Conservation (phyloP, 2,329 filamentous ascomycete species). For the Fusarium sp. region DNA sequence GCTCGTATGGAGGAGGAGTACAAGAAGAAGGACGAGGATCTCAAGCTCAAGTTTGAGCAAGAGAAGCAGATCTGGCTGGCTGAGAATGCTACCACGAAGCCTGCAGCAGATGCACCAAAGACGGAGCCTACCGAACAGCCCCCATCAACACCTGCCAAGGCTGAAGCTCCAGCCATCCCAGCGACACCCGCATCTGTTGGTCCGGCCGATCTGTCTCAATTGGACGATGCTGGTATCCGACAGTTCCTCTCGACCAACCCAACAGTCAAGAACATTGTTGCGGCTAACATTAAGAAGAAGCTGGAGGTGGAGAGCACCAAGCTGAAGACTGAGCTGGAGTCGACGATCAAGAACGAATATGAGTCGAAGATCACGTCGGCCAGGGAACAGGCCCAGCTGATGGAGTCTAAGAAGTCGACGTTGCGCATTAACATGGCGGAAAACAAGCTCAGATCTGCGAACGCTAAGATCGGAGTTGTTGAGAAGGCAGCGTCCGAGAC, state of each 20-base stretch:
- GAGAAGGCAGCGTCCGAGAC: constrained; percentile 87
- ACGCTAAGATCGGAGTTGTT: constrained; percentile 82
- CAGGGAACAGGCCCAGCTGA: constrained; percentile 73
- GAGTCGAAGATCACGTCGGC: constrained; percentile 67
- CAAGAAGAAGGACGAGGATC: constrained; percentile 65
- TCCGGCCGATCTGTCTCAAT: constrained; percentile 57
- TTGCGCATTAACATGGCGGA: constrained; percentile 84
- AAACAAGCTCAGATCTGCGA: constrained; percentile 71
- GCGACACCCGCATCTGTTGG: constrained; percentile 52
- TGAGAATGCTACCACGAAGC: constrained; percentile 56
- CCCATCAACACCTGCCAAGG: constrained; percentile 55
- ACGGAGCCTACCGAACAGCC: constrained; percentile 34
- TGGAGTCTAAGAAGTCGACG: constrained; percentile 80
- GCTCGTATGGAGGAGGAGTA: constrained; percentile 63
- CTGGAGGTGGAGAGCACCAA: constrained; percentile 74
- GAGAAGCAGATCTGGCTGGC: constrained; percentile 72
- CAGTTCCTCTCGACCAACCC: constrained; percentile 68
- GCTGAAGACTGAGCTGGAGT: constrained; percentile 64
- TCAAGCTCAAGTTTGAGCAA: constrained; percentile 70
- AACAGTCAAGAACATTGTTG: constrained; percentile 69
- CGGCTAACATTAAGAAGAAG: constrained; percentile 76
- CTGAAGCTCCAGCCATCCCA: constrained; percentile 48
- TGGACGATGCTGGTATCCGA: constrained; percentile 68
- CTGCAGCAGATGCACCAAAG: constrained; percentile 34
- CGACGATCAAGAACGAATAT: constrained; percentile 63